These are phyloP conservation scores for Crassisporium funariophilum DNA, from an alignment of 768 basidiomycete genomes.

Conservation along the genomic window DNA sequence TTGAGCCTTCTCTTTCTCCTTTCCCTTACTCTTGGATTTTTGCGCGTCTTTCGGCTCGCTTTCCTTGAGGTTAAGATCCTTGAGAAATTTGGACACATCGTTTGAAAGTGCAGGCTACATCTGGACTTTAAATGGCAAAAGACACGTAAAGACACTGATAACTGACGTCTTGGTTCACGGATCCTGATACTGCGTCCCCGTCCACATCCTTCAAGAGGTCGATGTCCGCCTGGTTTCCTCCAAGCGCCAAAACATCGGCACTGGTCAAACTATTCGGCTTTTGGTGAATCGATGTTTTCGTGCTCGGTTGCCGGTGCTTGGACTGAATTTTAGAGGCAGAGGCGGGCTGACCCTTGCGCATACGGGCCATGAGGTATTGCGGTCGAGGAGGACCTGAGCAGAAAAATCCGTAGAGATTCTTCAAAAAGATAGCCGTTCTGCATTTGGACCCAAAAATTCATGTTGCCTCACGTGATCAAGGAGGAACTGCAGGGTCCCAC, in stretches of 20 bases:
- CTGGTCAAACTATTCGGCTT: constrained; percentile 13
- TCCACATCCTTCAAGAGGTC: constrained; percentile 44
- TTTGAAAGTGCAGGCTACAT: constrained; percentile 41
- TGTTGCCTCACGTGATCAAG: too few relatives aligned
- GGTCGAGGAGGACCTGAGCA: background rate
- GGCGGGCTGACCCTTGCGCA: constrained; percentile 19
- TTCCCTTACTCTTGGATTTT: constrained; percentile 14
- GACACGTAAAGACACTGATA: background rate
- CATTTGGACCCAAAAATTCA: too few relatives aligned
- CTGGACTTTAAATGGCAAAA: constrained; percentile 3
- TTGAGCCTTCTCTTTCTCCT: constrained; percentile 14
- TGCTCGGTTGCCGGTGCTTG: background rate
- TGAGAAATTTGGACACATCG: constrained; percentile 50
- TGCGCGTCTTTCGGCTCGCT: constrained; percentile 8
- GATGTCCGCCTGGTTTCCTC: constrained; percentile 50
- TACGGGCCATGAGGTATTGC: constrained; percentile 17
- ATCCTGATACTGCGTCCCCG: constrained; percentile 30
- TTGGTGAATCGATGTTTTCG: constrained; percentile 7
- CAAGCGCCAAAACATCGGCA: constrained; percentile 42
- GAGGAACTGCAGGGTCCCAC: too few relatives aligned
- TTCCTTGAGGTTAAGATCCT: constrained; percentile 35
- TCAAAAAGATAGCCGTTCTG: too few relatives aligned
- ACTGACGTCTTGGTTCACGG: constrained; percentile 35
- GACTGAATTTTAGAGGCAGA: background rate
- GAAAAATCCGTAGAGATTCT: background rate